A percentile compares a stretch with the other conserved stretches of the same genome.
These are phyloP conservation scores for Hypoxylon sp. DNA, from an alignment of 2,329 filamentous ascomycete genomes.

Conservation along the genomic window DNA sequence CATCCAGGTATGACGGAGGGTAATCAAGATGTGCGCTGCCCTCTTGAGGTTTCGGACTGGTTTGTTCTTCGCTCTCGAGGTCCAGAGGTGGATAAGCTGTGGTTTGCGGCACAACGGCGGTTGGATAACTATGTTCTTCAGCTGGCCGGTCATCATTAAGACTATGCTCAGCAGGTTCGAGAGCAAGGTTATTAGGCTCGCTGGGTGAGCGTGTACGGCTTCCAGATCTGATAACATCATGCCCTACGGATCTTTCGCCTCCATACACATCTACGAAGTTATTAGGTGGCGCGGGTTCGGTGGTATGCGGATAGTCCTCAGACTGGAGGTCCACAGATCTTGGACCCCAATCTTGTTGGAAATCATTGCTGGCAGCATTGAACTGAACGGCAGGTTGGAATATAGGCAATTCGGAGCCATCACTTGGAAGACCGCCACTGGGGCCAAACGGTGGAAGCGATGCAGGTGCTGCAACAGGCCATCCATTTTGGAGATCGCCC, in stretches of 20 bases:
- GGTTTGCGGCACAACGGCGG: conserved; percentile 8
- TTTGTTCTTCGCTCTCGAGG: conserved; percentile 31
- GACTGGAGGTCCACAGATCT: conserved; percentile 19
- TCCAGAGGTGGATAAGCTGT: conserved; percentile 47
- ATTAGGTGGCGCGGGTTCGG: conserved; percentile 17
- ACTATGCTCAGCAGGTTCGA: conserved; percentile 26
- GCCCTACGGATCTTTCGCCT: conserved; percentile 8
- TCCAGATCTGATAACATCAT: conserved; percentile 11
- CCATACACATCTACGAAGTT: conserved; percentile 18
- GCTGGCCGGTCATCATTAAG: conserved; percentile 5
- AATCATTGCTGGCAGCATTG: conserved; percentile 6
- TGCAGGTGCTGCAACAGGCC: conserved; percentile 18
- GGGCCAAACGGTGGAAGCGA: conserved; percentile 8
- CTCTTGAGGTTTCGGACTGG: conserved; percentile 1
- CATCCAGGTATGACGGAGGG: conserved; percentile 48
- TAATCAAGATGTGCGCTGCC: conserved; percentile 44
- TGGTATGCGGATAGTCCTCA: conserved; percentile 23
- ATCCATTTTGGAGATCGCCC: conserved; percentile 29
- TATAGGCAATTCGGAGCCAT: conserved; percentile 19
- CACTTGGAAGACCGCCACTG: neutral
- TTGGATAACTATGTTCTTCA: conserved; percentile 26
- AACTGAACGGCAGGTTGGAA: conserved; percentile 25
- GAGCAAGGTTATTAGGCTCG: conserved; percentile 26
- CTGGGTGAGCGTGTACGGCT: conserved; percentile 31
- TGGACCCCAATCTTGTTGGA: conserved; percentile 33